Conservation (phyloP, 441 rosid genomes). For the Erodium texanum region DNA sequence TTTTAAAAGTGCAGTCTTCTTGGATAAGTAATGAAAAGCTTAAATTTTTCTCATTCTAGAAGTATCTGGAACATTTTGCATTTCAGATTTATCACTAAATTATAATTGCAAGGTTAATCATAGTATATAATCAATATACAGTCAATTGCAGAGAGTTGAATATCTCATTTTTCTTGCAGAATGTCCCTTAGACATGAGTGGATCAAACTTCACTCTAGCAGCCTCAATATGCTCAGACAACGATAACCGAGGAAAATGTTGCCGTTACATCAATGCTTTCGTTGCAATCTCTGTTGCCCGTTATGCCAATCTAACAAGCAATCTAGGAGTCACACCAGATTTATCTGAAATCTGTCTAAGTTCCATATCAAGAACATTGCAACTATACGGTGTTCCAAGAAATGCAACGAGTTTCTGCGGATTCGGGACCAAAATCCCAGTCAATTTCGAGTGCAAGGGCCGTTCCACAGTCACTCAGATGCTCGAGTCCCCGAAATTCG, state of each 20-base stretch:
- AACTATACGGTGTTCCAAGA: slow-evolving; percentile 66
- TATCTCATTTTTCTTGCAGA: slow-evolving; percentile 33
- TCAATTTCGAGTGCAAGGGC: slow-evolving; percentile 61
- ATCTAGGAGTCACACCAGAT: slow-evolving; percentile 57
- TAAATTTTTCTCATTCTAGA: no score
- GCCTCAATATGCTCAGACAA: slow-evolving; percentile 67
- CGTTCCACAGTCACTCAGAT: slow-evolving; percentile 62
- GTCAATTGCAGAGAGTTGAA: no score
- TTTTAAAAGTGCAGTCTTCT: no score
- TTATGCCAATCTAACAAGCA: slow-evolving; percentile 61
- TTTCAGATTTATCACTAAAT: no score
- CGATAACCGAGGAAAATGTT: slow-evolving; percentile 69
- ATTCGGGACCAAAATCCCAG: slow-evolving; percentile 72
- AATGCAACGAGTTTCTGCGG: slow-evolving; percentile 77
- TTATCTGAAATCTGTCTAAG: slow-evolving; percentile 42
- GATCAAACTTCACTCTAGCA: slow-evolving; percentile 60
- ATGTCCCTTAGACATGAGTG: slow-evolving; percentile 73
- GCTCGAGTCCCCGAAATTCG: slow-evolving; percentile 60
- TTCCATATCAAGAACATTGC: slow-evolving; percentile 60
- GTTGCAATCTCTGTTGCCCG: slow-evolving; percentile 67
- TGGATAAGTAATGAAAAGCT: no score
- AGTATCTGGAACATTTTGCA: no score
- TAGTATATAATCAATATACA: no score
- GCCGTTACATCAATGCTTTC: slow-evolving; percentile 86
- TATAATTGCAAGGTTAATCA: no score